Evolutionary conservation across 129 eudicot genomes (phyloP).

Genomic region (Flaveria bidentis): DNA sequence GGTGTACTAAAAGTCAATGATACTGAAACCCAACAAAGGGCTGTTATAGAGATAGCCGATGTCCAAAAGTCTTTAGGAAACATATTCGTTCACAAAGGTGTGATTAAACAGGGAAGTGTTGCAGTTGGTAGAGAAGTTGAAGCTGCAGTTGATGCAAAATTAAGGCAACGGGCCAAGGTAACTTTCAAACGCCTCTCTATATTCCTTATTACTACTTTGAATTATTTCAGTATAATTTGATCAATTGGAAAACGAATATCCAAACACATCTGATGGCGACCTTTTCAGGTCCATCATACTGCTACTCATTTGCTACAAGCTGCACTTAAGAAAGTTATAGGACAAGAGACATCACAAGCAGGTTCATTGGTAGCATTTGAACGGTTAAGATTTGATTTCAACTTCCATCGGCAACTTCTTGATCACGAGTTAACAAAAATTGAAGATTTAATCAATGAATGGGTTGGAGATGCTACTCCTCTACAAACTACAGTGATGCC

Average conservation of each 20-base stretch:
- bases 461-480: constrained; percentile 79
- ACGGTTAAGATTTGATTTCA: constrained; percentile 95
- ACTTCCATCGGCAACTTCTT: constrained; percentile 74
- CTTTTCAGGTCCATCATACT: constrained; percentile 83
- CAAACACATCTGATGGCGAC: not conserved
- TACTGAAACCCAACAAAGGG: constrained; percentile 20
- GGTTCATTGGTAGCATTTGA: constrained; percentile 98
- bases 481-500: constrained; percentile 86
- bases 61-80: constrained; percentile 78
- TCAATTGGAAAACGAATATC: not conserved
- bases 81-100: constrained; percentile 88
- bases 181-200: not conserved
- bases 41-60: constrained; percentile 75
- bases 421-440: constrained; percentile 72
- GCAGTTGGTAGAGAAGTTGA: constrained; percentile 76
- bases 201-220: not conserved
- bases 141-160: constrained; percentile 78
- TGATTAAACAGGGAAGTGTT: constrained; percentile 62
- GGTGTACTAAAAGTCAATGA: constrained; percentile 59
- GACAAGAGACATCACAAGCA: constrained; percentile 95
- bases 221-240: not conserved
- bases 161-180: constrained; percentile 93
- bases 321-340: constrained; percentile 84
- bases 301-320: constrained; percentile 98
- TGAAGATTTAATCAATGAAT: constrained; percentile 73